Base-by-base conservation (phyloP, 257 asterid genomes). In the Solanum piurae region DNA sequence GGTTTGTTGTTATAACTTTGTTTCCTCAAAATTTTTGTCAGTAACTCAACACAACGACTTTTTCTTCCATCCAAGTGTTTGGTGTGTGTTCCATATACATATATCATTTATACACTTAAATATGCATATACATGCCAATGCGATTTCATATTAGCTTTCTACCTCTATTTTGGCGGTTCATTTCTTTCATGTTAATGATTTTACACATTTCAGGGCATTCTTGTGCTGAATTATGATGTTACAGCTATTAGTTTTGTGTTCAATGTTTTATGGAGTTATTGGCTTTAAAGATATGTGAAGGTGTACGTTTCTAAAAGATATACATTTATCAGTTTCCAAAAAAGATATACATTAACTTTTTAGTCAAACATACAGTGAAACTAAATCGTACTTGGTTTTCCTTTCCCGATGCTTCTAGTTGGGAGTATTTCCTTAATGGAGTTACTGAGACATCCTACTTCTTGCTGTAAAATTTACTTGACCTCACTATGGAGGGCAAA, bases 1-100 rank as follows among this genome's bases (percentile, higher is more conserved):
- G 94, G 94, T 92, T 86, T 69, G 49, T 29, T 68, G 27, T 75
- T 25, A 52, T 34, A 27, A 75, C 49, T 37, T 33, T 34, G 62
- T 66, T 74, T 86, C 38, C 13, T 60, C 16, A 40, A 13, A 29
- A 27, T 3, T 33, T 75, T 27, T n/a, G 11, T 83, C 80, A 80
- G 49, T 64, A 66, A 40, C 49, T 52, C 84, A 66, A 49, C 34
- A 42, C 29, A 27, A 7, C 69, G 10, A 82, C 7, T 49, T 49
- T 40, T 82, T 82, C 86, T 82, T 49, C 42, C 37, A 82, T 29
- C 86, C 71, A 49, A 76, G 21, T 31, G 86, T 49, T 49, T 82
- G 69, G 29, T 82, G 71, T 46, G 68, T 31, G 27, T 16, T 12
- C 8, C 68, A 16, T 80, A 27, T 80, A 20, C 68, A 44, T 25